Evolutionary conservation across 2,329 filamentous ascomycete genomes (phyloP).

Genomic region (Neofusicoccum sp.): DNA sequence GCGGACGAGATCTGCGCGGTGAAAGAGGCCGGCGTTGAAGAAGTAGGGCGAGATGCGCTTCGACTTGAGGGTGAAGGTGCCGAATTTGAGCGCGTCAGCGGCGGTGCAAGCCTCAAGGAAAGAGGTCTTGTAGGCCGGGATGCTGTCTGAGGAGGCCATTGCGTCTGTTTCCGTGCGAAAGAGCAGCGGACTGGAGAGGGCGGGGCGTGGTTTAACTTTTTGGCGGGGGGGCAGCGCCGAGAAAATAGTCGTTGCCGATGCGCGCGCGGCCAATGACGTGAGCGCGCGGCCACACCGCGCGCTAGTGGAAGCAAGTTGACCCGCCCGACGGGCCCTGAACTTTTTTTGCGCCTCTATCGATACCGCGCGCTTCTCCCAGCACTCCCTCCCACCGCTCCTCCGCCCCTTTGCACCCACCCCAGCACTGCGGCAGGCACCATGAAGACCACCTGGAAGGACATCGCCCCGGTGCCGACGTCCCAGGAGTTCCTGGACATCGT

Average conservation of each 20-base stretch:
- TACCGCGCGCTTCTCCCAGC: constrained; percentile 5
- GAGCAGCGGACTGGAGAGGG: background rate
- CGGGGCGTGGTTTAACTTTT: constrained; percentile 15
- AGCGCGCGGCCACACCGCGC: background rate
- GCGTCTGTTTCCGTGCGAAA: background rate
- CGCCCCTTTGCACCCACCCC: background rate
- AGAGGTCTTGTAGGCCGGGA: constrained; percentile 57
- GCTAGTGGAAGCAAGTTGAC: constrained; percentile 14
- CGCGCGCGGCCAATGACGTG: background rate
- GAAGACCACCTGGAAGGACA: constrained; percentile 53
- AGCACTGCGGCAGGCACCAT: constrained; percentile 20
- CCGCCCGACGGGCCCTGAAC: constrained; percentile 13
- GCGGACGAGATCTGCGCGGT: constrained; percentile 72
- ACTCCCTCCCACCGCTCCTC: background rate
- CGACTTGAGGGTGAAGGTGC: constrained; percentile 86
- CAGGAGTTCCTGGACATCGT: constrained; percentile 98
- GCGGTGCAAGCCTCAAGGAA: constrained; percentile 69
- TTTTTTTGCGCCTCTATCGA: constrained; percentile 20
- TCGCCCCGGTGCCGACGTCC: constrained; percentile 83
- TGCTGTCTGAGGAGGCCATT: constrained; percentile 16
- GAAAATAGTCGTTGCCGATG: background rate
- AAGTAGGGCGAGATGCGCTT: constrained; percentile 91
- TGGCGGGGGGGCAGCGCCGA: background rate
- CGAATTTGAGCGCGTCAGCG: constrained; percentile 72
- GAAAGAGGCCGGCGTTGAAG: constrained; percentile 93